Evolutionary conservation across 129 eudicot species (phyloP).

Genomic region (Tanacetum coccineum): DNA sequence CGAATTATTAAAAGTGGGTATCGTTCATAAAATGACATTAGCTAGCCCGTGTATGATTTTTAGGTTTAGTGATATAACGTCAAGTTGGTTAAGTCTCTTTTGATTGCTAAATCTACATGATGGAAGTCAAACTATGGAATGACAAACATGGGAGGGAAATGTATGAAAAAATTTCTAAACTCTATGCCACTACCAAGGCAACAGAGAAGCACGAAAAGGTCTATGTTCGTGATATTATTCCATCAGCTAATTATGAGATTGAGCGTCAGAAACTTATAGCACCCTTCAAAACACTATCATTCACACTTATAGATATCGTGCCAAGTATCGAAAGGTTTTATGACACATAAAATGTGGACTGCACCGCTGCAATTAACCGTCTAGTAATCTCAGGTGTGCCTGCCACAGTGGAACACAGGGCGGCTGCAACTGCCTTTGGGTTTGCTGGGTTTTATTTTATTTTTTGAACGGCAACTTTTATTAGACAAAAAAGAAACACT

Average conservation of each 20-base stretch:
- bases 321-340: constrained; percentile 83
- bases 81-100: too few species aligned
- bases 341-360: constrained; percentile 77
- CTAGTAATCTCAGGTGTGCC: too few species aligned
- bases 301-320: constrained; percentile 60
- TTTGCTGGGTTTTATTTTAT: too few species aligned
- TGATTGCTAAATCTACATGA: constrained; percentile 2
- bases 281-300: constrained; percentile 75
- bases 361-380: too few species aligned
- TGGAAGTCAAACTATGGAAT: constrained; percentile 95
- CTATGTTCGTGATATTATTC: constrained; percentile 68
- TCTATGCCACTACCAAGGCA: constrained; percentile 78
- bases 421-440: too few species aligned
- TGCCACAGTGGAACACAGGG: too few species aligned
- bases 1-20: too few species aligned
- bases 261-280: constrained; percentile 83
- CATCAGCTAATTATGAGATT: constrained; percentile 61
- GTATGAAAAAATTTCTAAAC: constrained; percentile 80
- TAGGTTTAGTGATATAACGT: too few species aligned
- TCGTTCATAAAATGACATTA: too few species aligned
- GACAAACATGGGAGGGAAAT: constrained; percentile 94
- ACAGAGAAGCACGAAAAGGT: constrained; percentile 88
- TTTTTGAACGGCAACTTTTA: too few species aligned
- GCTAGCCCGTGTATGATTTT: too few species aligned
- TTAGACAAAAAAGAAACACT: too few species aligned